Conservation (phyloP, 352 stramenopile species). For the Phytophthora brassicae region DNA sequence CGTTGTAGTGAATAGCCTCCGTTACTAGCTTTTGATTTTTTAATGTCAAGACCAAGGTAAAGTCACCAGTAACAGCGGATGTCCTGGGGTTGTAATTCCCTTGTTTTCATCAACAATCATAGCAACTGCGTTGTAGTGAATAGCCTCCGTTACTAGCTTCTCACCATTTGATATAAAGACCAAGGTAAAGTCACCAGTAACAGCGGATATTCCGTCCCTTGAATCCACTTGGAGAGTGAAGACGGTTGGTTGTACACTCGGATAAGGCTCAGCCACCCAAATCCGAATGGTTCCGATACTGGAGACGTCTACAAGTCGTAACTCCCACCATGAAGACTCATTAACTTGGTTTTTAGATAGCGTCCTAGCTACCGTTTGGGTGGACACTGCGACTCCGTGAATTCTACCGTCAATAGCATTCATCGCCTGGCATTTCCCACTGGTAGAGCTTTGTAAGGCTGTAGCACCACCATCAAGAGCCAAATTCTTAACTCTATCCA, state of each 20-base stretch:
- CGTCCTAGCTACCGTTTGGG: conserved; percentile 55
- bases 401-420: conserved; percentile 75
- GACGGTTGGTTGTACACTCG: conserved; percentile 29
- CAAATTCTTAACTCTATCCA: conserved; percentile 45
- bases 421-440: conserved; percentile 41
- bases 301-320: conserved; percentile 45
- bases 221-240: conserved; percentile 41
- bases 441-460: conserved; percentile 71
- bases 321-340: conserved; percentile 70
- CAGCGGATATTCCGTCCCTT: conserved; percentile 28
- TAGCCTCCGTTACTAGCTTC: conserved; percentile 25
- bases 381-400: conserved; percentile 36
- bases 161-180: conserved; percentile 37
- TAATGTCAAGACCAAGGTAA: too few species aligned
- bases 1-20: conserved; percentile 47
- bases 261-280: conserved; percentile 41
- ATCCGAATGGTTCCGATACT: conserved; percentile 63
- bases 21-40: conserved; percentile 31
- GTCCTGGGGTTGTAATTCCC: conserved; percentile 32
- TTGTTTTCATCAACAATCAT: conserved; percentile 60
- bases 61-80: too few species aligned
- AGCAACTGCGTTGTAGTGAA: conserved; percentile 58
- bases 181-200: conserved; percentile 49
- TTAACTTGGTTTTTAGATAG: conserved; percentile 23
- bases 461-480: conserved; percentile 52